Evolutionary conservation across 306 rosid genomes (phyloP), one percentile per base, ranked within the genome.

Genomic region (Cucurbita argyrosperma): DNA sequence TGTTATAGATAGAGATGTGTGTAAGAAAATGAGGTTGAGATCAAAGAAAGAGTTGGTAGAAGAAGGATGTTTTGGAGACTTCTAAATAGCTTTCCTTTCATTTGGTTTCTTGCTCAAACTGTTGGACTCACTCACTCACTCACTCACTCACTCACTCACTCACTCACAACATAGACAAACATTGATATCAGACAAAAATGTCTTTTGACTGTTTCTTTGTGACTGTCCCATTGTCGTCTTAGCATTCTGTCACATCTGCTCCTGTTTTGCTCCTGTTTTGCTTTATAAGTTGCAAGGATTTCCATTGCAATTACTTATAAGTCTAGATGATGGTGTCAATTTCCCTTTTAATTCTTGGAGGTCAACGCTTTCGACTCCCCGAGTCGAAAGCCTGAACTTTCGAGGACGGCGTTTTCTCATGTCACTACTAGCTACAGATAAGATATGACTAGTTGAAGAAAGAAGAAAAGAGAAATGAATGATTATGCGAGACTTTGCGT

Each of bases 51-150:
- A 78, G 81, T 18, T 69, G 47, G 78, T 80, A 85, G 69, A 63
- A 63, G 68, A 62, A 38, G 40, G 82, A 81, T 83, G 76, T 79
- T 84, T 74, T 82, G 83, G 86, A 78, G 82, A 74, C 72, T 55
- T 85, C 80, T 78, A 59, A 78, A 74, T 79, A 77, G 57, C 80
- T 82, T 82, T 84, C 85, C 50, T 78, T 77, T 74, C 54, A 55
- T 79, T 84, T 81, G 91, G 85, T 77, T 87, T 87, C 82, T 92
- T 69, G 90, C 92, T 90, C 95, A 50, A 70, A 87, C 88, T 88
- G 98, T 88, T 88, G 88, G 19, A 89, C 78, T 77, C 78, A 80
- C 92, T 81, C 0, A 19, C 19, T 19, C 79, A 89, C 78, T 77
- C 78, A 80, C 92, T 81, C 78, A 80, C 92, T 81, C 79, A 81